Conservation (phyloP, 306 rosid genomes). For the Delonix regia region DNA sequence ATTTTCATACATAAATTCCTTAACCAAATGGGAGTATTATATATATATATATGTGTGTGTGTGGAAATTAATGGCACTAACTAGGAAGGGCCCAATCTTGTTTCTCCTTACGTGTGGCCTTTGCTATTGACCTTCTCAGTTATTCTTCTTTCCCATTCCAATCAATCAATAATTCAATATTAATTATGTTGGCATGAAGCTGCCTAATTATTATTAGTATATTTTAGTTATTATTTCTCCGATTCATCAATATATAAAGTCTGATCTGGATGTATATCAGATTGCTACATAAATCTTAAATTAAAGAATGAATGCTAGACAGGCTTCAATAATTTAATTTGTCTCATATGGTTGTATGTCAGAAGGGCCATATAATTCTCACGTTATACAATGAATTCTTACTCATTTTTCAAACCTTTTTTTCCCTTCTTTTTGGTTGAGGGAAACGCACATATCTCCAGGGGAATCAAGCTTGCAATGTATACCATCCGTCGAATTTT, state of each 20-base stretch:
- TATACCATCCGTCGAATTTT: not conserved
- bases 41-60: not conserved
- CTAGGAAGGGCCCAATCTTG: not conserved
- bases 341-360: not conserved
- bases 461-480: not conserved
- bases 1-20: not conserved
- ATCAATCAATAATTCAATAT: not conserved
- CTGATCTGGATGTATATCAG: not conserved
- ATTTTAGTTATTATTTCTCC: not conserved
- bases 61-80: not conserved
- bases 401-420: not conserved
- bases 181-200: not conserved
- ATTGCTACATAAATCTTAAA: not conserved
- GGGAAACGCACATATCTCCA: not conserved
- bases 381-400: not conserved
- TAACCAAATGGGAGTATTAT: not conserved
- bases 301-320: not conserved
- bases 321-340: not conserved
- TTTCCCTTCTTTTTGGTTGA: not conserved
- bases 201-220: not conserved
- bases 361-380: not conserved
- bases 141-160: not conserved
- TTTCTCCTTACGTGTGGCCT: not conserved
- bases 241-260: not conserved
- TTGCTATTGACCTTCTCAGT: not conserved